Evolutionary conservation across 495 filamentous ascomycete genomes (phyloP).

Genomic region (Filosporella fistucella): DNA sequence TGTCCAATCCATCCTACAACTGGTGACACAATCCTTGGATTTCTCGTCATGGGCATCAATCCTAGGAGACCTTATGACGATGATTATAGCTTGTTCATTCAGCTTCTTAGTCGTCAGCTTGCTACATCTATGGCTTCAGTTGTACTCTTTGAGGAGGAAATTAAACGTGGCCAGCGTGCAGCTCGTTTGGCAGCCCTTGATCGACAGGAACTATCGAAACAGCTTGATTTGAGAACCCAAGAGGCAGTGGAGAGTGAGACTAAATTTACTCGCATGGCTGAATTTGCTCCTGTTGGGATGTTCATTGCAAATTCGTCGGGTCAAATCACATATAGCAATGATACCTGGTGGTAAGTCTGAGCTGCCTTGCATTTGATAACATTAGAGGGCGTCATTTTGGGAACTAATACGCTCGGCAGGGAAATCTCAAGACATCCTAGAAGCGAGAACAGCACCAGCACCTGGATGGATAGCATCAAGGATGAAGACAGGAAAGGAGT

Average conservation of each 20-base stretch:
- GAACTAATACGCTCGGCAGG: conserved; percentile 23
- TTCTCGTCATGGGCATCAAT: conserved; percentile 65
- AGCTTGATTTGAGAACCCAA: conserved; percentile 60
- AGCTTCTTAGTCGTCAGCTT: conserved; percentile 63
- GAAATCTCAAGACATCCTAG: conserved; percentile 57
- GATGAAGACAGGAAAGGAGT: conserved; percentile 54
- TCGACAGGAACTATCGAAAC: conserved; percentile 60
- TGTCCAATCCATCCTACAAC: conserved; percentile 69
- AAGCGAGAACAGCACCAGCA: conserved; percentile 38
- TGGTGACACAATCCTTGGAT: conserved; percentile 56
- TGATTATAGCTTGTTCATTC: conserved; percentile 65
- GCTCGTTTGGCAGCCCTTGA: conserved; percentile 62
- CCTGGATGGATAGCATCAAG: conserved; percentile 64
- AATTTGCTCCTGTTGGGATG: conserved; percentile 67
- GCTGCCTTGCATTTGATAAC: background rate
- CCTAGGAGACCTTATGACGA: conserved; percentile 64
- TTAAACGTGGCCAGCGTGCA: conserved; percentile 59
- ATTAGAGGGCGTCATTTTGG: too few species aligned
- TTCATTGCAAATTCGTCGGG: conserved; percentile 64
- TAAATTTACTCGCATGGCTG: conserved; percentile 70
- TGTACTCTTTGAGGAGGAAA: conserved; percentile 70
- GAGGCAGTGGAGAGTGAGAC: conserved; percentile 66
- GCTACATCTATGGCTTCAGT: conserved; percentile 69
- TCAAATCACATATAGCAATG: conserved; percentile 64
- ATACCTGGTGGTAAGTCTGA: conserved; percentile 47